A percentile compares a stretch with the other conserved stretches of the same genome.
Evolutionary conservation across 495 filamentous ascomycete genomes (phyloP).

Genomic region (Chaetomium tenue): DNA sequence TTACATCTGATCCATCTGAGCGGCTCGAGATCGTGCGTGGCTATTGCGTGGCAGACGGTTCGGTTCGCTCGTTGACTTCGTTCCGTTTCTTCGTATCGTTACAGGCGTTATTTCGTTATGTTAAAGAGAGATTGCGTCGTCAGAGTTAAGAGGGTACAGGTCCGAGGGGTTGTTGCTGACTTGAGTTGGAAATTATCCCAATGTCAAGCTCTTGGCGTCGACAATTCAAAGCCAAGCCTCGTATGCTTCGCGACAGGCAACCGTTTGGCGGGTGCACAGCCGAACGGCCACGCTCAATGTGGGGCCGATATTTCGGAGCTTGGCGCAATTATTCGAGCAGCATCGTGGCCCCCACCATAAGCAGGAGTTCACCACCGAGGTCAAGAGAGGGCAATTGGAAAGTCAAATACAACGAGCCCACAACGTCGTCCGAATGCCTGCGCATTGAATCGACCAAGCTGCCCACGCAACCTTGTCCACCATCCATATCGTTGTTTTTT

Average conservation of each 20-base stretch:
- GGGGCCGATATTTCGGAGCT: background rate
- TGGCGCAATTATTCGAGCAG: background rate
- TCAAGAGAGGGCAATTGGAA: too few relatives aligned
- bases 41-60: background rate
- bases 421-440: too few relatives aligned
- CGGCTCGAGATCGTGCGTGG: slow-evolving; percentile 4
- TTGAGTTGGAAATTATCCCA: background rate
- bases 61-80: background rate
- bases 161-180: background rate
- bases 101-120: background rate
- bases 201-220: slow-evolving; percentile 4
- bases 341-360: too few relatives aligned
- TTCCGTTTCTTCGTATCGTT: too few relatives aligned
- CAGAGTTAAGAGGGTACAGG: background rate
- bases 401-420: too few relatives aligned
- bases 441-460: too few relatives aligned
- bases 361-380: too few relatives aligned
- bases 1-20: slow-evolving; percentile 14
- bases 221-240: slow-evolving; percentile 11
- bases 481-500: too few relatives aligned
- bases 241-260: slow-evolving; percentile 19
- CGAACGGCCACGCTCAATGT: background rate
- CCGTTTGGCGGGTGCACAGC: background rate
- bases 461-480: too few relatives aligned
- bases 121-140: background rate